Evolutionary conservation across 2,329 filamentous ascomycete species (phyloP).

Genomic region (Colletotrichum destructivum): DNA sequence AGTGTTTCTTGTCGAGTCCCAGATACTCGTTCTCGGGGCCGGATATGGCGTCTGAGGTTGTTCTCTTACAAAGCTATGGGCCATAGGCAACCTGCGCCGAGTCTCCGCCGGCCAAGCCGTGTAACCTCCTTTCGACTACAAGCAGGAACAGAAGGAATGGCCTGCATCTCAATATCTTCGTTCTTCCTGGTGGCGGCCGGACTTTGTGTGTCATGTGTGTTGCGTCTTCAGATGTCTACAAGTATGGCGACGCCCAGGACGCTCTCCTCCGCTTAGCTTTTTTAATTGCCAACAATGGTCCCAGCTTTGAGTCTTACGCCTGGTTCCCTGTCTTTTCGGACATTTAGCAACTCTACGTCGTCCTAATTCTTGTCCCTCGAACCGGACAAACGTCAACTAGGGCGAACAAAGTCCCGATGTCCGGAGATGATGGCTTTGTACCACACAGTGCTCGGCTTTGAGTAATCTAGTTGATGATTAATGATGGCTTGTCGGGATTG

Average conservation of each 20-base stretch:
- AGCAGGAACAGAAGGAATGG: not conserved
- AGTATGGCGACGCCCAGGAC: slow-evolving; percentile 6
- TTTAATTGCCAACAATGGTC: not conserved
- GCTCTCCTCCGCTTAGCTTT: not conserved
- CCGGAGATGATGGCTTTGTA: slow-evolving; percentile 29
- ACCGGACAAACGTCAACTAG: slow-evolving; percentile 2
- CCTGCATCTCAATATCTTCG: not conserved
- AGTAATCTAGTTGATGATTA: not conserved
- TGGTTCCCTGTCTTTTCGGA: slow-evolving; percentile 21
- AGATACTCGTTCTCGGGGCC: not conserved
- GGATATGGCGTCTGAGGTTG: slow-evolving; percentile 4
- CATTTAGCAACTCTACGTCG: slow-evolving; percentile 35
- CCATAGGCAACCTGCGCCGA: not conserved
- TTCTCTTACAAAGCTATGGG: not conserved
- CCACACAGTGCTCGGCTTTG: slow-evolving; percentile 33
- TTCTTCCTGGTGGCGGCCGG: slow-evolving; percentile 4
- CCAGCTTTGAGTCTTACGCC: slow-evolving; percentile 1
- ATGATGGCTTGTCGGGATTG: slow-evolving; percentile 1
- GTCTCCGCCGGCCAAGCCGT: not conserved
- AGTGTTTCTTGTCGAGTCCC: slow-evolving; percentile 12
- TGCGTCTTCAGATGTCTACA: slow-evolving; percentile 18
- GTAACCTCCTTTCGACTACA: not conserved
- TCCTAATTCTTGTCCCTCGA: slow-evolving; percentile 18
- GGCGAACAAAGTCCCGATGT: slow-evolving; percentile 16
- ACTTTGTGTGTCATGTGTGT: slow-evolving; percentile 16